Base-by-base conservation (phyloP, 345 rosid species). In the Linum usitatissimum region DNA sequence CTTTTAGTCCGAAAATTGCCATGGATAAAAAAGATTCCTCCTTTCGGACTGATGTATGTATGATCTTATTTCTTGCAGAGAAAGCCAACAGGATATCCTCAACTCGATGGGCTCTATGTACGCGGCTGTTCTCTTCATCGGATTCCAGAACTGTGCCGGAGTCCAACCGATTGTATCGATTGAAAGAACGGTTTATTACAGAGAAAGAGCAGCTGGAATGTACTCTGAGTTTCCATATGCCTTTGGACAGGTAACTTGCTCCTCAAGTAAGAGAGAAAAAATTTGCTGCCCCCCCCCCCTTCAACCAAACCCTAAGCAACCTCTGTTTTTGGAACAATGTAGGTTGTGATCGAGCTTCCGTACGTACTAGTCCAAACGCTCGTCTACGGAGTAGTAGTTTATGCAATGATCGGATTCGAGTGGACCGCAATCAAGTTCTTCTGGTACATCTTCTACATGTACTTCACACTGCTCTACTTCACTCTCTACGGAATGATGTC, bases 131-230 rank as follows among this genome's bases (percentile, higher is more conserved):
- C 80, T 84, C 18, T 86, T 86, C 74, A 64, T 82, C 12, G 93
- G 93, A 30, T 68, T 79, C 18, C 82, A 79, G 70, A 86, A 84
- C 67, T 66, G 79, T 4, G 18, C 78, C 3, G 59, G 83, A 2
- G 81, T 77, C 39, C 89, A 84, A 60, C 81, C 93, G 5, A 85
- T 86, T 18, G 93, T 86, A 30, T 79, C 80, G 0, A 67, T 84
- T 6, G 93, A 86, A 64, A 78, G 89, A 65, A 86, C 87, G 2
- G 87, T 86, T 2, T 86, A 82, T 66, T 86, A 86, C 58, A 73
- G 93, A 63, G 89, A 86, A 74, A 80, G 84, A 65, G 87, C 85
- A 21, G 87, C 93, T 6, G 85, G 89, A 60, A 80, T 86, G 87
- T 86, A 86, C 63, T 86, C 89, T n/a, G 84, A 83, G 28, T 42